A percentile compares a stretch with the other conserved stretches of the same genome.
phyloP scores from a whole-genome alignment of 208 protist species.

The Angomonas deanei region DNA sequence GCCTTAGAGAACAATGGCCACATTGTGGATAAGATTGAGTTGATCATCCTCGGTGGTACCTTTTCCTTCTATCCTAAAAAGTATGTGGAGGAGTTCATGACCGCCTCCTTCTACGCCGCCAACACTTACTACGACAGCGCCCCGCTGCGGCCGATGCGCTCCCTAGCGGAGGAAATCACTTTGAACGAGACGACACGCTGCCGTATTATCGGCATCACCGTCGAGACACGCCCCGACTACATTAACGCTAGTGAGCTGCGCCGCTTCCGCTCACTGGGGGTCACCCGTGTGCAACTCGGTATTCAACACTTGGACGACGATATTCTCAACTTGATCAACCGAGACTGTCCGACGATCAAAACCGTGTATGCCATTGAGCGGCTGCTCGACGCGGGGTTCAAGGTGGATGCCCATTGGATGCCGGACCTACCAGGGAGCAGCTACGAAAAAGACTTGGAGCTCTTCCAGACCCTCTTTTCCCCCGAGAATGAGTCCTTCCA shows the following conservation, averaged over 20 bases:
- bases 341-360: constrained; percentile 96
- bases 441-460: constrained; percentile 92
- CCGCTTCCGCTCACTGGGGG: constrained; percentile 76
- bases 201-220: constrained; percentile 99
- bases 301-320: constrained; percentile 99
- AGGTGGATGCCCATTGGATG: constrained; percentile 99
- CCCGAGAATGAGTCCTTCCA: constrained; percentile 92
- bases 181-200: constrained; percentile 91
- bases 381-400: constrained; percentile 97
- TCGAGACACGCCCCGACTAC: constrained; percentile 99
- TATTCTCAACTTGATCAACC: constrained; percentile 92
- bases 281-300: constrained; percentile 99
- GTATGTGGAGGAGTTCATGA: constrained; percentile 92
- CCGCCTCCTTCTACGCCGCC: constrained; percentile 87
- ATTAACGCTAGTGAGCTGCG: constrained; percentile 94
- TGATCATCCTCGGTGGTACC: constrained; percentile 99
- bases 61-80: constrained; percentile 96
- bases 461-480: constrained; percentile 88
- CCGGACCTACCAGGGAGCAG: constrained; percentile 98
- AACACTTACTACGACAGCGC: constrained; percentile 86
- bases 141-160: constrained; percentile 52
- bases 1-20: constrained; percentile 91
- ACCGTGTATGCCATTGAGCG: constrained; percentile 91
- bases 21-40: constrained; percentile 96
- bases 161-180: constrained; percentile 73